These are phyloP conservation scores for Calvatia gigantea DNA, from an alignment of 768 basidiomycete genomes.

Conservation along the genomic window DNA sequence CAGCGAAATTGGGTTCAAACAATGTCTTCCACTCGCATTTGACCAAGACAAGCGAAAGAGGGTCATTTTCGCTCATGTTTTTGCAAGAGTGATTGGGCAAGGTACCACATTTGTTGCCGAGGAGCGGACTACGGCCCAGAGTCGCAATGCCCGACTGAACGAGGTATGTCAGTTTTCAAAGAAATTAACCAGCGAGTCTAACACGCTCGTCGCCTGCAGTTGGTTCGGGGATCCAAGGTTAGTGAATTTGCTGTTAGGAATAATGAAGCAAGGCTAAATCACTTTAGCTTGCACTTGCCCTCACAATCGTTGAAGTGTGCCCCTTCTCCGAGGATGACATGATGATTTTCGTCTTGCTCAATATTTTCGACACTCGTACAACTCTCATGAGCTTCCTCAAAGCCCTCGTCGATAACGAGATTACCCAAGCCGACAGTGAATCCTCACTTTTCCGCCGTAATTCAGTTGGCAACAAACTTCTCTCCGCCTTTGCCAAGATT, in stretches of 20 bases:
- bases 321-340: conserved; percentile 76
- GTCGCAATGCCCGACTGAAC: conserved; percentile 49
- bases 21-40: conserved; percentile 78
- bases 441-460: conserved; percentile 84
- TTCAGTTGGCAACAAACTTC: conserved; percentile 80
- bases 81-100: conserved; percentile 75
- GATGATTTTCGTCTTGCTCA: conserved; percentile 81
- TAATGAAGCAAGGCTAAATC: background rate
- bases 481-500: conserved; percentile 83
- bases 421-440: conserved; percentile 79
- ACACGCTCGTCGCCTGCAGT: conserved; percentile 30
- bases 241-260: conserved; percentile 21
- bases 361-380: conserved; percentile 77
- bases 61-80: conserved; percentile 80
- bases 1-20: conserved; percentile 85
- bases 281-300: conserved; percentile 65
- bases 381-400: conserved; percentile 74
- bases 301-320: conserved; percentile 87
- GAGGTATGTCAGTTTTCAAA: conserved; percentile 41
- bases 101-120: conserved; percentile 74
- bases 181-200: background rate
- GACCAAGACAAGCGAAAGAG: conserved; percentile 67
- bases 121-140: conserved; percentile 43
- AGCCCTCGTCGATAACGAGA: conserved; percentile 82
- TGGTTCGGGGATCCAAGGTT: conserved; percentile 74